Evolutionary conservation across 371 early-diverging fungal genomes (phyloP).

Genomic region (Capillidium rhysosporum): DNA sequence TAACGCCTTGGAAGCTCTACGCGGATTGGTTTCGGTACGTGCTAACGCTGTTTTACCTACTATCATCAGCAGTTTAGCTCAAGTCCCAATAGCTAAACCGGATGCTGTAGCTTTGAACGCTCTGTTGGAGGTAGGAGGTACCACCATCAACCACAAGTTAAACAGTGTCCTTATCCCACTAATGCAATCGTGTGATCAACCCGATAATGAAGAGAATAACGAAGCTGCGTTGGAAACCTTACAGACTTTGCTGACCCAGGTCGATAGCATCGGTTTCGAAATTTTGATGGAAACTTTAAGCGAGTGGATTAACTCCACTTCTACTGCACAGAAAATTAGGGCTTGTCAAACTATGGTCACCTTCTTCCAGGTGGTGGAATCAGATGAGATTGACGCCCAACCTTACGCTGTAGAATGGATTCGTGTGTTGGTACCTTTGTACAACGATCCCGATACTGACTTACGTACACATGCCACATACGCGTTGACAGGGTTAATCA

Average conservation of each 20-base stretch:
- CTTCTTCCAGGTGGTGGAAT: background rate
- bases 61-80: conserved; percentile 74
- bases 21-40: conserved; percentile 89
- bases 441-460: conserved; percentile 30
- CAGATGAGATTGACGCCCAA: conserved; percentile 22
- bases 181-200: conserved; percentile 42
- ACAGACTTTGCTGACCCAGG: conserved; percentile 35
- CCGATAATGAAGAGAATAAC: conserved; percentile 38
- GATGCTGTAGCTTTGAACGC: conserved; percentile 81
- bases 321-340: conserved; percentile 23
- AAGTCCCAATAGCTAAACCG: conserved; percentile 72
- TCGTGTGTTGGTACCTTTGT: conserved; percentile 39
- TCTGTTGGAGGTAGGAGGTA: conserved; percentile 79
- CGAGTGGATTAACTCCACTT: conserved; percentile 36
- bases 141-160: conserved; percentile 62
- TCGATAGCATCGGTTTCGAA: conserved; percentile 58
- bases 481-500: conserved; percentile 59
- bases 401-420: conserved; percentile 71
- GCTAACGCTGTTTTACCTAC: conserved; percentile 92
- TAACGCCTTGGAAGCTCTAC: conserved; percentile 75
- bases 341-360: conserved; percentile 32
- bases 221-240: conserved; percentile 45
- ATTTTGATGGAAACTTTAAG: conserved; percentile 41
- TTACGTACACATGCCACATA: conserved; percentile 53
- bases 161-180: conserved; percentile 57